Evolutionary conservation across 768 basidiomycete species (phyloP).

Genomic region (Rhizopogon sp.): DNA sequence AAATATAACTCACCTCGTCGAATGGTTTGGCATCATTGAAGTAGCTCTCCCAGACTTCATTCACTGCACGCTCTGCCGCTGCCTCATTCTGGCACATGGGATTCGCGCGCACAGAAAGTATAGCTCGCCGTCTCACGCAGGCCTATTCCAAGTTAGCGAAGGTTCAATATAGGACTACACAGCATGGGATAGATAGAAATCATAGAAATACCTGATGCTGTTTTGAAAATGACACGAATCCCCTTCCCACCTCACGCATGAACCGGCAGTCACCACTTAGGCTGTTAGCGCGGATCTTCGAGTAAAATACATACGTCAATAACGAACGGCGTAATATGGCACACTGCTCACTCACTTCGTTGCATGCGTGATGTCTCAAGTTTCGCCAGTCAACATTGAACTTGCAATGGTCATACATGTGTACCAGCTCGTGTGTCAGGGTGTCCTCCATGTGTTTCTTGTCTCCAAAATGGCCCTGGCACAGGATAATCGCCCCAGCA

Average conservation of each 20-base stretch:
- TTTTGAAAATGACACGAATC: constrained; percentile 78
- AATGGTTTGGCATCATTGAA: constrained; percentile 94
- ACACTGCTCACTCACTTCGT: constrained; percentile 61
- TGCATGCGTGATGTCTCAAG: constrained; percentile 92
- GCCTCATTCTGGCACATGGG: constrained; percentile 71
- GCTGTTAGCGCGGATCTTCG: constrained; percentile 93
- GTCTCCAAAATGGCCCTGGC: constrained; percentile 76
- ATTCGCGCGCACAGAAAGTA: constrained; percentile 76
- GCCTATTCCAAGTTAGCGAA: constrained; percentile 41
- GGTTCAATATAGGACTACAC: constrained; percentile 4
- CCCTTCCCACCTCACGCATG: constrained; percentile 74
- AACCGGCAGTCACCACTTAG: constrained; percentile 91
- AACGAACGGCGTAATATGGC: not conserved
- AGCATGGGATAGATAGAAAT: constrained; percentile 4
- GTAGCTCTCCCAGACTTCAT: constrained; percentile 97
- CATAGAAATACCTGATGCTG: constrained; percentile 75
- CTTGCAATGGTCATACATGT: constrained; percentile 92
- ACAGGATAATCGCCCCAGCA: constrained; percentile 76
- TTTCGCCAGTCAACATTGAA: constrained; percentile 94
- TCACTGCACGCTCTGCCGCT: constrained; percentile 84
- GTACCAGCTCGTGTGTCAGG: constrained; percentile 88
- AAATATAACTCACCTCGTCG: constrained; percentile 66
- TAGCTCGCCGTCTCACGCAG: constrained; percentile 86
- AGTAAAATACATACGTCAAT: not conserved
- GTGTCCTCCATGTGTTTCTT: constrained; percentile 92